Base-by-base conservation (phyloP, 805 yeast species). In the Zygosaccharomyces kombuchaensis region DNA sequence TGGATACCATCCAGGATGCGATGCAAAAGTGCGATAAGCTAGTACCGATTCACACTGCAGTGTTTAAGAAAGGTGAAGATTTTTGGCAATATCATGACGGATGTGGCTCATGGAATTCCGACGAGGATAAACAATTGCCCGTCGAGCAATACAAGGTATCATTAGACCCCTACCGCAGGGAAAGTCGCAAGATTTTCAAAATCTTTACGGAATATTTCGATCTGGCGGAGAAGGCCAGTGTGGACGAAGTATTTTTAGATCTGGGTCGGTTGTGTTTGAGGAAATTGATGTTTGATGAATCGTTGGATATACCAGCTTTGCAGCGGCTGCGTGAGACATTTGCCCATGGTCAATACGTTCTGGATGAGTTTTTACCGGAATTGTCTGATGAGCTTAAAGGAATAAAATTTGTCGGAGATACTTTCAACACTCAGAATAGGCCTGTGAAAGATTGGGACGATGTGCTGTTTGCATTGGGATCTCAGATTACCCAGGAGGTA, bases 231-330 rank as follows among this genome's bases (percentile, higher is more conserved):
- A 90, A 90, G 67, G 98, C 96, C 0, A 88, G 97, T 66, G 93
- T 90, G 14, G 99, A 93, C 66, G 99, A 93, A 66, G 82, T 89
- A 40, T 93, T 84, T 60, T 53, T 93, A 54, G 97, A 93, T 66
- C 63, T 93, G 34, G 96, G 97, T 0, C 69, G 84, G 31, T 54
- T 77, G 19, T 77, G 87, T 0, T 74, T 77, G 54, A 67, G 60
- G 41, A 63, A 81, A 9, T 37, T 72, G 2, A 38, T 60, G 34
- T 47, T 50, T 36, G 56, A 57, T 38, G 58, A 56, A 8, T 31
- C 34, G 13, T 34, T 45, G 19, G 40, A 49, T 9, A 34, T 21
- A 17, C 34, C 38, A 16, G 34, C 42, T 3, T 17, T 46, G 8
- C 43, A 43, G 23, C 29, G 36, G 19, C 14, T 65, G 9, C 54